These are phyloP conservation scores for Cucumis melo DNA, from an alignment of 306 rosid genomes.

Conservation along the genomic window DNA sequence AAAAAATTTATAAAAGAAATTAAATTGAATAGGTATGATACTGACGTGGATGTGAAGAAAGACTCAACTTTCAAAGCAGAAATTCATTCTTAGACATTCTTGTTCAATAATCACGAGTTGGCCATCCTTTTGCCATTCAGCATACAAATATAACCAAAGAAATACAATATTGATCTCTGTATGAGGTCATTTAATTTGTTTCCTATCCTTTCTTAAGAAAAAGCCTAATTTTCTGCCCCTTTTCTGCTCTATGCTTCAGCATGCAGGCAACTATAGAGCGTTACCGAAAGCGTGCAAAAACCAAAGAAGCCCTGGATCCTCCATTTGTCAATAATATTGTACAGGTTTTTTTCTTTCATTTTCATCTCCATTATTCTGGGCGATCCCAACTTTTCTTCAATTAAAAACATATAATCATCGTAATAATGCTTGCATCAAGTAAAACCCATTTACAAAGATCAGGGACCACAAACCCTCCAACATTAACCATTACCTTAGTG, in stretches of 20 bases:
- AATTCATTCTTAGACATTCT: not conserved
- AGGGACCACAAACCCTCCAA: too few species aligned
- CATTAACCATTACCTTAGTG: too few species aligned
- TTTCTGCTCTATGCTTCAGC: slow-evolving; percentile 20
- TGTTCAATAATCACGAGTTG: not conserved
- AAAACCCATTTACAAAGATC: not conserved
- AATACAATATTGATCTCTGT: not conserved
- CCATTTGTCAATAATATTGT: slow-evolving; percentile 26
- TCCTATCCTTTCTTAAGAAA: not conserved
- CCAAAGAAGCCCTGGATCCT: slow-evolving; percentile 15
- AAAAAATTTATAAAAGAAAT: too few species aligned
- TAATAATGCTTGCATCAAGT: not conserved
- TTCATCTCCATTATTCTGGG: not conserved
- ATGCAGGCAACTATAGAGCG: slow-evolving; percentile 47
- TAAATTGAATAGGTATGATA: too few species aligned
- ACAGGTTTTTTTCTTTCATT: slow-evolving; percentile 29
- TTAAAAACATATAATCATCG: not conserved
- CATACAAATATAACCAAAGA: not conserved
- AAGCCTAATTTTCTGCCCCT: not conserved
- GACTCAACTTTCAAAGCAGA: too few species aligned
- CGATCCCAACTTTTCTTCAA: not conserved
- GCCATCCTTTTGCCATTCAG: not conserved
- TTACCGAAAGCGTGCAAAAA: slow-evolving; percentile 35
- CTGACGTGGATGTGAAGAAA: too few species aligned
- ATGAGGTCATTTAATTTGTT: not conserved